Percentiles rank a stretch among this genome's conserved stretches.
phyloP scores from a whole-genome alignment of 345 rosid genomes.

The Iberis pinnata region DNA sequence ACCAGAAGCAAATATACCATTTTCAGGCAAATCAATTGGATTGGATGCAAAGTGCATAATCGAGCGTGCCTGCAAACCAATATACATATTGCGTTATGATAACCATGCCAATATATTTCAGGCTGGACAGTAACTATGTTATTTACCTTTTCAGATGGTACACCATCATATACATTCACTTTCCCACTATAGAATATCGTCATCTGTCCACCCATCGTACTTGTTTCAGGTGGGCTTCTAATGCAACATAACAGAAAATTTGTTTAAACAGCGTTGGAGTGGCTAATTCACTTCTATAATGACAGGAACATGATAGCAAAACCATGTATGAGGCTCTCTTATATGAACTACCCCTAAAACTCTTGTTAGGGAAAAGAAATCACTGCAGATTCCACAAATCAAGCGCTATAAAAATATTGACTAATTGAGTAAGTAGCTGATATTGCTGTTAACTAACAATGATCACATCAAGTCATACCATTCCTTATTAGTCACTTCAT shows the following conservation, averaged over 20 bases:
- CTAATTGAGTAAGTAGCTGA: not conserved
- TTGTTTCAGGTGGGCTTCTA: constrained; percentile 49
- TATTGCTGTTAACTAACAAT: not conserved
- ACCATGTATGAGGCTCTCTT: not conserved
- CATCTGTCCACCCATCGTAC: constrained; percentile 56
- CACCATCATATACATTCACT: constrained; percentile 80
- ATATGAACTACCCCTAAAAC: not conserved
- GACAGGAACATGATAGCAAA: not conserved
- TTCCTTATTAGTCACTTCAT: no score
- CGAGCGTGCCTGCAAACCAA: constrained; percentile 62
- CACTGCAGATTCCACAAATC: not conserved
- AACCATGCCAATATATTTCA: constrained; percentile 3
- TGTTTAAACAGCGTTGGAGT: not conserved
- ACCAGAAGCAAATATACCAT: constrained; percentile 36
- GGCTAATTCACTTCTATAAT: no score
- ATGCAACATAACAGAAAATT: constrained; percentile 24
- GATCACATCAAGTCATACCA: constrained; percentile 1
- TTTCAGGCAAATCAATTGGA: constrained; percentile 49
- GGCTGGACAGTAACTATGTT: constrained; percentile 31
- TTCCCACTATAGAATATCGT: constrained; percentile 88
- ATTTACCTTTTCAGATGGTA: constrained; percentile 81
- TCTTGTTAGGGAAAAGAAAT: not conserved
- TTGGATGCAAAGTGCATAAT: constrained; percentile 79
- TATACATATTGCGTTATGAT: no score
- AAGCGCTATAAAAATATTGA: not conserved